These are phyloP conservation scores for Centaurea solstitialis DNA, from an alignment of 129 eudicot species.

Conservation along the genomic window DNA sequence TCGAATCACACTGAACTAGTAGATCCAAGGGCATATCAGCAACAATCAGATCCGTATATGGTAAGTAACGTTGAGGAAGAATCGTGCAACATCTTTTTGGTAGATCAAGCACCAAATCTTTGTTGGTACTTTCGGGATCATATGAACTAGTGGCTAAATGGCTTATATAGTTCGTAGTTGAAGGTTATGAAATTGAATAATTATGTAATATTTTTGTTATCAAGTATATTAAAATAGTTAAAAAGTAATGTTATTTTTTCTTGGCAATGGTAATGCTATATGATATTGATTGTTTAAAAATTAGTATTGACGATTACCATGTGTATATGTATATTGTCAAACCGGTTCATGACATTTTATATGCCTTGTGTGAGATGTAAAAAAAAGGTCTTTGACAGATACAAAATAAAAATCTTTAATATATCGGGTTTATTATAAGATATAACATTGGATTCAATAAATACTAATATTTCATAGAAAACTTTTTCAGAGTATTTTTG, in stretches of 20 bases:
- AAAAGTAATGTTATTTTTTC: not conserved
- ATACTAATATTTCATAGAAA: no score
- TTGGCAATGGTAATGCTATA: not conserved
- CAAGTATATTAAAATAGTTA: constrained; percentile 14
- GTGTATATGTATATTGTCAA: no score
- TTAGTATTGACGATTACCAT: not conserved
- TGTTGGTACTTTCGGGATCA: constrained; percentile 56
- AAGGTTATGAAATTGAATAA: constrained; percentile 24
- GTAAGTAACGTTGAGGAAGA: constrained; percentile 41
- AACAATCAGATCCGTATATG: constrained; percentile 35
- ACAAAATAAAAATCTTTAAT: no score
- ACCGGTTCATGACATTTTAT: no score
- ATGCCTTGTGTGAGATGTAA: no score
- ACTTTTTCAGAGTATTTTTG: no score
- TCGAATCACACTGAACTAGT: constrained; percentile 23
- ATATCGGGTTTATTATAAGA: no score
- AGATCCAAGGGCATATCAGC: constrained; percentile 36
- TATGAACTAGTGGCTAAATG: constrained; percentile 28
- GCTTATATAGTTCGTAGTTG: constrained; percentile 1
- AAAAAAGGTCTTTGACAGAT: no score
- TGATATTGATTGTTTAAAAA: not conserved
- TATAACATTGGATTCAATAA: no score
- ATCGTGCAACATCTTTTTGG: constrained; percentile 57
- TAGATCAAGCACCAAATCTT: constrained; percentile 65
- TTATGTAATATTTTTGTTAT: constrained; percentile 29